A percentile compares a stretch with the other conserved stretches of the same genome.
phyloP scores from a whole-genome alignment of 768 basidiomycete species.

The Suillus subalutaceus region DNA sequence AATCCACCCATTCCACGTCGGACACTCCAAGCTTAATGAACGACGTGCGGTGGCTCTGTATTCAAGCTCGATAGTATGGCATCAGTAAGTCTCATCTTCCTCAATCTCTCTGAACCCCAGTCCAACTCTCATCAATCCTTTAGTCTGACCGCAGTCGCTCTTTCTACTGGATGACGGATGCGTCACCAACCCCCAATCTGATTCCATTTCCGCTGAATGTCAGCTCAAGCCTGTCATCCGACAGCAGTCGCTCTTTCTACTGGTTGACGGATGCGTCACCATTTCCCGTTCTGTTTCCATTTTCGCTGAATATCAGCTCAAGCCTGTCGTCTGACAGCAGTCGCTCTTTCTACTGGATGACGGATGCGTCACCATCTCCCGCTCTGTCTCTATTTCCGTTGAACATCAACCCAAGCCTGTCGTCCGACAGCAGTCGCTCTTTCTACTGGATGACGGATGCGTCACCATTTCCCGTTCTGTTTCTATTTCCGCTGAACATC shows the following conservation, averaged over 20 bases:
- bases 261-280: not conserved
- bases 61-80: not conserved
- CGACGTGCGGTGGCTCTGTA: not conserved
- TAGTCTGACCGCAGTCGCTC: not conserved
- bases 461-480: not conserved
- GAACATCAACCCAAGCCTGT: not conserved
- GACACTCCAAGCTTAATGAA: slow-evolving; percentile 3
- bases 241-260: slow-evolving; percentile 3
- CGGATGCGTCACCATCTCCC: not conserved
- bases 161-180: not conserved
- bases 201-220: not conserved
- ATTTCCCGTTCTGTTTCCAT: not conserved
- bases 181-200: not conserved
- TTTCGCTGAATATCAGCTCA: not conserved
- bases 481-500: not conserved
- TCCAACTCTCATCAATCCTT: not conserved
- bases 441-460: slow-evolving; percentile 2
- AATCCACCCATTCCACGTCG: not conserved
- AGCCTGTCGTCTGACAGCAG: not conserved
- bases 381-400: not conserved
- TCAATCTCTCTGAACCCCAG: not conserved
- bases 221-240: not conserved
- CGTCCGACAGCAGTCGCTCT: not conserved
- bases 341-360: too few species aligned
- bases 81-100: not conserved